Base-by-base conservation (phyloP, 78 protist species). In the Cyanophora paradoxa region DNA sequence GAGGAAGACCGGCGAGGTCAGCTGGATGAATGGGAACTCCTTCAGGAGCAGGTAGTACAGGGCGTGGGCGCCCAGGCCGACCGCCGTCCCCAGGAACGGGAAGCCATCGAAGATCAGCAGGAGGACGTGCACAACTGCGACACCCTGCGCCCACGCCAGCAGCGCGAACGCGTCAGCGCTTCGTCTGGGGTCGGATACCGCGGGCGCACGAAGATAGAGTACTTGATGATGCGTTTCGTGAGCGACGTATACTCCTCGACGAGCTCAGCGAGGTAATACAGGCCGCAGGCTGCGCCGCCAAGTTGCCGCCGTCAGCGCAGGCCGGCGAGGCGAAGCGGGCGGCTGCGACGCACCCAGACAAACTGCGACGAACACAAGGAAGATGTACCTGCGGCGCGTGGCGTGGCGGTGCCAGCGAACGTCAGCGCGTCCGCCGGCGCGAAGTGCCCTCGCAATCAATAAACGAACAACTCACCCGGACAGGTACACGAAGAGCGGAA, bases 211-310 rank as follows among this genome's bases (percentile, higher is more conserved):
- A n/a, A 0, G 75, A 33, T 46, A 2, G 64, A 13, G 37, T 11
- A 22, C 28, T 24, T 10, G 50, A 77, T 26, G 50, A 77, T 0
- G 11, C 41, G 20, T 40, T 63, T 26, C 14, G 82, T 58, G 22
- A 57, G 61, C 44, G 2, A 6, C 30, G 70, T 75, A 68, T 69
- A 59, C 61, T 77, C 82, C 54, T 77, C 82, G n/a, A 50, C 76
- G 24, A 66, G 40, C 52, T 77, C 82, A 26, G 76, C 76, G n/a
- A 77, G 30, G 41, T 77, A 77, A 63, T 56, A 77, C 22, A 77
- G 71, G 16, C 82, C 82, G 73, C 81, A 36, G 5, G 72, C 72
- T 62, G n/a, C 52, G 52, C 19, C 11, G 2, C n/a, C 52, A 16
- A 16, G 5, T 10, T 10, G 33, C 10, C 30, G 59, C 30, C 10